Percentiles rank a stretch among this genome's conserved stretches.
phyloP scores from a whole-genome alignment of 2,329 filamentous ascomycete species.

The Penicillium capsulatum region DNA sequence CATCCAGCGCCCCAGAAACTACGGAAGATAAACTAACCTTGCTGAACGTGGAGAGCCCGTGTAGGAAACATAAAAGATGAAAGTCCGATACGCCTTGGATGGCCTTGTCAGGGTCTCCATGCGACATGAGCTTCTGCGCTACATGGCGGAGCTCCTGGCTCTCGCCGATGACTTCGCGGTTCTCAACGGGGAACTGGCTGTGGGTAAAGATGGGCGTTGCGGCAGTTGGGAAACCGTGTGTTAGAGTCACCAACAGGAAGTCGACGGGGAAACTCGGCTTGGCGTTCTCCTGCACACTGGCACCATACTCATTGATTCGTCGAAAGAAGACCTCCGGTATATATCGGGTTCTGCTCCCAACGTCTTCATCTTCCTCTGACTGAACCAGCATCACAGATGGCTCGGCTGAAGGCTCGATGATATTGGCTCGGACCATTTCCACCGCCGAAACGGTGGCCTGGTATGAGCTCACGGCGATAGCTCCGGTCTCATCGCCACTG shows the following conservation, averaged over 20 bases:
- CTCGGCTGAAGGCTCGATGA: slow-evolving; percentile 91
- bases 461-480: slow-evolving; percentile 85
- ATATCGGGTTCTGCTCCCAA: slow-evolving; percentile 68
- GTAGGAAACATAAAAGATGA: slow-evolving; percentile 85
- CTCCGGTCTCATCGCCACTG: slow-evolving; percentile 83
- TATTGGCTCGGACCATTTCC: slow-evolving; percentile 93
- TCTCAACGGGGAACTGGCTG: slow-evolving; percentile 80
- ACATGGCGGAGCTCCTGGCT: slow-evolving; percentile 71
- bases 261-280: slow-evolving; percentile 96
- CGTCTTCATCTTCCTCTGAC: slow-evolving; percentile 77
- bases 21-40: slow-evolving; percentile 61
- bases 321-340: slow-evolving; percentile 98
- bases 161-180: slow-evolving; percentile 80
- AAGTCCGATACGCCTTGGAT: slow-evolving; percentile 81
- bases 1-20: neutral
- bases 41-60: slow-evolving; percentile 72
- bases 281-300: slow-evolving; percentile 93
- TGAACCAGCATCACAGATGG: slow-evolving; percentile 92
- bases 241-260: slow-evolving; percentile 91
- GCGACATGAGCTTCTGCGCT: slow-evolving; percentile 64
- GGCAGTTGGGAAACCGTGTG: slow-evolving; percentile 86
- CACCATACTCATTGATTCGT: slow-evolving; percentile 91
- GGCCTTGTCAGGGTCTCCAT: slow-evolving; percentile 58
- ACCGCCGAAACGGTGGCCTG: slow-evolving; percentile 94
- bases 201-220: slow-evolving; percentile 70